Evolutionary conservation across 192 early-diverging fungal genomes (phyloP).

Genomic region (Chytriomyces sp.): DNA sequence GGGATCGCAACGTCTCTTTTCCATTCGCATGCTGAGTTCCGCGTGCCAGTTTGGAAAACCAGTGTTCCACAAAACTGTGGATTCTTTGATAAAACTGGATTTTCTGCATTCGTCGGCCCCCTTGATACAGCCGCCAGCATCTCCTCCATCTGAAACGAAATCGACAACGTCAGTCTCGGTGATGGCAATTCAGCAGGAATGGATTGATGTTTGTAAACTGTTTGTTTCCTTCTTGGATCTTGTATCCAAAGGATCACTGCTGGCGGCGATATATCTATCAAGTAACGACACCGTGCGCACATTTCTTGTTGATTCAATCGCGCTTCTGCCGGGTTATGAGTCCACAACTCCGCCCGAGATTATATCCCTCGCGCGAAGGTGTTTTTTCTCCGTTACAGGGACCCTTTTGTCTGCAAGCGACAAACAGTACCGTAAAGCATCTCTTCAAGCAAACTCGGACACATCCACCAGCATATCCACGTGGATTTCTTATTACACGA

Average conservation of each 20-base stretch:
- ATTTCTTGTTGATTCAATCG: background rate
- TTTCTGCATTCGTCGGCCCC: background rate
- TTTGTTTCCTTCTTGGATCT: background rate
- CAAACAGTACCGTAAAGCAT: background rate
- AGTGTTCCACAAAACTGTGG: slow-evolving; percentile 2
- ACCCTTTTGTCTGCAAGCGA: slow-evolving; percentile 13
- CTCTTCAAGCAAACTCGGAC: background rate
- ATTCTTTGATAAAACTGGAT: slow-evolving; percentile 13
- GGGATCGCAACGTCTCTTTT: background rate
- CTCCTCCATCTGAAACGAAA: background rate
- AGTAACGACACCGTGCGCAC: background rate
- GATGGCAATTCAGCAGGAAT: background rate
- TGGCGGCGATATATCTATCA: background rate
- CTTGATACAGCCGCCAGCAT: too few relatives aligned
- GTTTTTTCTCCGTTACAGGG: background rate
- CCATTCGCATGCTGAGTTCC: background rate
- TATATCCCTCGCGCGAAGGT: background rate
- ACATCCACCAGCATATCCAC: background rate
- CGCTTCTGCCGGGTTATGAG: background rate
- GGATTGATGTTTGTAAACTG: background rate
- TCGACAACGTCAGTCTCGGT: background rate
- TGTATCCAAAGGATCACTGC: background rate
- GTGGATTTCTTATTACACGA: slow-evolving; percentile 7
- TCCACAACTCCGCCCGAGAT: background rate
- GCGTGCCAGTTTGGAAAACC: background rate